Percentiles rank a stretch among this genome's conserved stretches.
These are phyloP conservation scores for Paratinospora sagittata DNA, from an alignment of 164 flowering plant species.

Conservation along the genomic window DNA sequence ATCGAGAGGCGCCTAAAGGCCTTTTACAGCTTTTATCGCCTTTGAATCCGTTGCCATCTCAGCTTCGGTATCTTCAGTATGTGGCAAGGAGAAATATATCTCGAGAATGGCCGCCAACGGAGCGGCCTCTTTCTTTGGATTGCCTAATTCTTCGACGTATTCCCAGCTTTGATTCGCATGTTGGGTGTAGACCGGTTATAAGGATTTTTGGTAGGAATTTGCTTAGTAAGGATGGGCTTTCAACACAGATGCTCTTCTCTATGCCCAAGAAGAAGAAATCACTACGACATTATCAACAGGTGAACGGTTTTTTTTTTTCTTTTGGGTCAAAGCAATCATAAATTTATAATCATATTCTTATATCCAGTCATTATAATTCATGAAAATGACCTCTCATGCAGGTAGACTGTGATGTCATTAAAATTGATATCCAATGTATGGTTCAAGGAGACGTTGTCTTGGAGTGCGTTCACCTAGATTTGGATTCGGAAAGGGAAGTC, in stretches of 20 bases:
- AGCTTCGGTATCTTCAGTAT: constrained; percentile 92
- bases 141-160: constrained; percentile 85
- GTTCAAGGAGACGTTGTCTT: constrained; percentile 97
- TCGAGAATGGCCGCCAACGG: constrained; percentile 94
- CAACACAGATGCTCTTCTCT: constrained; percentile 80
- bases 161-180: constrained; percentile 75
- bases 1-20: constrained; percentile 95
- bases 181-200: constrained; percentile 88
- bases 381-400: constrained; percentile 21
- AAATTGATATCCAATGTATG: constrained; percentile 87
- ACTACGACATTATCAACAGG: constrained; percentile 76
- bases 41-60: constrained; percentile 88
- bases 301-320: constrained; percentile 18
- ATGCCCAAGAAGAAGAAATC: constrained; percentile 73
- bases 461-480: constrained; percentile 85
- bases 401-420: constrained; percentile 95
- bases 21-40: constrained; percentile 82
- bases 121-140: constrained; percentile 85
- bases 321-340: background rate
- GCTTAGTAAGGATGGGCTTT: constrained; percentile 56
- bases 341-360: constrained; percentile 2
- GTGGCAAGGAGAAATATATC: constrained; percentile 83
- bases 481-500: constrained; percentile 83
- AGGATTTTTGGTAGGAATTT: constrained; percentile 87
- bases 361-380: background rate